Evolutionary conservation across 1,284 basidiomycete species (phyloP).

Genomic region (Gomphus bonarii): DNA sequence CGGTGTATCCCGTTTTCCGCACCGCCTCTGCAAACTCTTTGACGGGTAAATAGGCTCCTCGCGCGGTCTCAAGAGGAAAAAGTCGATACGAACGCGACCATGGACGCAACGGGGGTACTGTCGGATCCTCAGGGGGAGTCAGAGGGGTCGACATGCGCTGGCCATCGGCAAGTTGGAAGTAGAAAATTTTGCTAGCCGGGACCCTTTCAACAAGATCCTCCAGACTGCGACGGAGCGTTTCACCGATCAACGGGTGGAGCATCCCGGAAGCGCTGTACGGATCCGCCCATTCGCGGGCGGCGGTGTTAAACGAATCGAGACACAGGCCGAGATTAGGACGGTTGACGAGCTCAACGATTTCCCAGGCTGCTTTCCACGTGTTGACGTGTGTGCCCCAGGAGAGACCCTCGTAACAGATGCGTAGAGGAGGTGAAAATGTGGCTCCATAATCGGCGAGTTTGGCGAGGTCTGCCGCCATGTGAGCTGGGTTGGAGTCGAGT

Average conservation of each 20-base stretch:
- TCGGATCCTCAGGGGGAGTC: slow-evolving; percentile 3
- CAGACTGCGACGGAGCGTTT: background rate
- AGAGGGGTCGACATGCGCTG: slow-evolving; percentile 7
- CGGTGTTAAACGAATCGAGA: slow-evolving; percentile 11
- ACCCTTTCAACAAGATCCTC: slow-evolving; percentile 1
- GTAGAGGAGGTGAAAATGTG: background rate
- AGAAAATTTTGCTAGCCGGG: slow-evolving; percentile 7
- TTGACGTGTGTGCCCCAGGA: slow-evolving; percentile 11
- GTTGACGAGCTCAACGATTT: slow-evolving; percentile 4
- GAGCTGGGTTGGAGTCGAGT: background rate
- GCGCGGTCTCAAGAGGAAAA: slow-evolving; percentile 8
- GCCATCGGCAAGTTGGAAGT: slow-evolving; percentile 11
- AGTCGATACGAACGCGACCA: slow-evolving; percentile 11
- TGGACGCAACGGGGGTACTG: slow-evolving; percentile 4
- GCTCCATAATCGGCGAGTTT: slow-evolving; percentile 5
- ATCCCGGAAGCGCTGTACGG: slow-evolving; percentile 1
- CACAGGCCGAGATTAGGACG: slow-evolving; percentile 11
- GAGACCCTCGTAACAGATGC: slow-evolving; percentile 10
- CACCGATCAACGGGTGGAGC: background rate
- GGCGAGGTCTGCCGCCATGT: slow-evolving; percentile 7
- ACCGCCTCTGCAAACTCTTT: slow-evolving; percentile 9
- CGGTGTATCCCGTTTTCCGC: background rate
- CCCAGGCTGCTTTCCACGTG: slow-evolving; percentile 9
- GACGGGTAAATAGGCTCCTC: slow-evolving; percentile 10
- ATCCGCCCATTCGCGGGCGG: slow-evolving; percentile 11